Percentiles rank a stretch among this genome's conserved stretches.
phyloP scores from a whole-genome alignment of 148 eudicot genomes.

The Persicaria maculosa region DNA sequence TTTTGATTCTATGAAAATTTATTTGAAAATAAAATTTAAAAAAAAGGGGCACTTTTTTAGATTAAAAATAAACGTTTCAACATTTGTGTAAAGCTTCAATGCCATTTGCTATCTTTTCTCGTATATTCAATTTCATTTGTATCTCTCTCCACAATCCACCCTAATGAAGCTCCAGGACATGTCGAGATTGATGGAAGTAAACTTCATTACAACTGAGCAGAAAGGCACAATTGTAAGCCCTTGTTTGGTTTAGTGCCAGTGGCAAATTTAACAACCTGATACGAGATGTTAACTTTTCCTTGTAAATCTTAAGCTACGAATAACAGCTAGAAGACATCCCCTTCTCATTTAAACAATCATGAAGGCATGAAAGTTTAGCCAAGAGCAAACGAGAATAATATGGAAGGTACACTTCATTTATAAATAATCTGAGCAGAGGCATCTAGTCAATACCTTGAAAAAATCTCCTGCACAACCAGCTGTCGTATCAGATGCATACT shows the following conservation, averaged over 20 bases:
- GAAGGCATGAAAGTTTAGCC: background rate
- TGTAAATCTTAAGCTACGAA: background rate
- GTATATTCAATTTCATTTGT: background rate
- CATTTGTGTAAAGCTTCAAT: background rate
- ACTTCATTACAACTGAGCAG: background rate
- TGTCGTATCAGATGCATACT: background rate
- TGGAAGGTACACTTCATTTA: background rate
- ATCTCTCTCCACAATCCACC: background rate
- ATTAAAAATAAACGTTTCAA: too few relatives aligned
- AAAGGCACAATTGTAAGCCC: background rate
- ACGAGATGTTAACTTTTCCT: background rate
- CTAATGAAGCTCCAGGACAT: background rate
- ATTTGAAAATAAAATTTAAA: background rate
- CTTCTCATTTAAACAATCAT: background rate
- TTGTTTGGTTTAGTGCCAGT: background rate
- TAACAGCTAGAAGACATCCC: background rate
- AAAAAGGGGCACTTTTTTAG: background rate
- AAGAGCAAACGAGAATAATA: background rate
- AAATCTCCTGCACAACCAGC: background rate
- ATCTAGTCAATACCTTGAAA: background rate
- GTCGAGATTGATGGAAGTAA: background rate
- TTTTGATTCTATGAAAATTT: background rate
- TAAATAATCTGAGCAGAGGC: background rate
- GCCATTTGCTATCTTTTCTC: background rate
- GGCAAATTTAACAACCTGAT: background rate